phyloP scores from a whole-genome alignment of 768 basidiomycete species.

The Tephrocybe sp. region DNA sequence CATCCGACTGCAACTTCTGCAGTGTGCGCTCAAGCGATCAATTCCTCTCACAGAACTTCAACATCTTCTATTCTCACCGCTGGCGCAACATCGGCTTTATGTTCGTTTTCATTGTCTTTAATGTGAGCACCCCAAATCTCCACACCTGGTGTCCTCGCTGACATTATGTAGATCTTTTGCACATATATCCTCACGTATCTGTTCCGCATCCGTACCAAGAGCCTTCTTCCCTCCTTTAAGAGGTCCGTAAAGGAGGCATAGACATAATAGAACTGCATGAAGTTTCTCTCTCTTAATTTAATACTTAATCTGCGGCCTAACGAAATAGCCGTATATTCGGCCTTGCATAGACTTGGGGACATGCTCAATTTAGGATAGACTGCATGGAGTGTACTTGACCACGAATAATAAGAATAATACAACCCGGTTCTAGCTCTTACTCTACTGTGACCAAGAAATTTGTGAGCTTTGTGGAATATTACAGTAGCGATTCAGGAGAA shows the following conservation, averaged over 20 bases:
- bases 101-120: slow-evolving; percentile 46
- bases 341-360: no score
- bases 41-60: slow-evolving; percentile 51
- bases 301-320: no score
- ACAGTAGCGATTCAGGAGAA: no score
- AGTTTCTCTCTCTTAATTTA: no score
- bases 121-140: slow-evolving; percentile 35
- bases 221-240: slow-evolving; percentile 27
- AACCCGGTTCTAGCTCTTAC: no score
- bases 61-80: slow-evolving; percentile 52
- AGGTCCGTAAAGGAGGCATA: slow-evolving; percentile 16
- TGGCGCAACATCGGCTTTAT: slow-evolving; percentile 60
- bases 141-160: neutral
- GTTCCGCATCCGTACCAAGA: slow-evolving; percentile 44
- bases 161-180: slow-evolving; percentile 32
- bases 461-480: no score
- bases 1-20: slow-evolving; percentile 59
- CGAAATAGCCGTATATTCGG: no score
- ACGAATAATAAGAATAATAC: no score
- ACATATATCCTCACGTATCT: slow-evolving; percentile 49
- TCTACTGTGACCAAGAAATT: no score
- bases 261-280: no score
- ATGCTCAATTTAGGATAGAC: no score
- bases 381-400: no score
- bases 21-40: slow-evolving; percentile 55